These are phyloP conservation scores for Entomortierella beljakovae DNA, from an alignment of 192 early-diverging fungal species.

Conservation along the genomic window DNA sequence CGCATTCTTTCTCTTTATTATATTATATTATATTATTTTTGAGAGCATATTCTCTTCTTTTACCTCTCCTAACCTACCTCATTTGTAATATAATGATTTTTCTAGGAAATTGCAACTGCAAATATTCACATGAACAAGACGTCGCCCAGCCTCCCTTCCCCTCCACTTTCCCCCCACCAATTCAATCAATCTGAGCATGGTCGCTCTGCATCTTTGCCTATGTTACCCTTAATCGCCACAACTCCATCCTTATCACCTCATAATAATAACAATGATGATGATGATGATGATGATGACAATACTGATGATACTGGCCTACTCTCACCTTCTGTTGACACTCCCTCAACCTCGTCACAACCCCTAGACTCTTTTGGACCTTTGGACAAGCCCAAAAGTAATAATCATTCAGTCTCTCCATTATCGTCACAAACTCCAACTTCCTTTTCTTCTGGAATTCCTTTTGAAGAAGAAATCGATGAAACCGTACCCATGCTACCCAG, in stretches of 20 bases:
- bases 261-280: not conserved
- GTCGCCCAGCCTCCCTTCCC: constrained; percentile 37
- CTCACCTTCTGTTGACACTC: not conserved
- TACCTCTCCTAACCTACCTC: not conserved
- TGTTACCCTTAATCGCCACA: not conserved
- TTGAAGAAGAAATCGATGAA: constrained; percentile 2
- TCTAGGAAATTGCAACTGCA: constrained; percentile 3
- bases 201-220: constrained; percentile 7
- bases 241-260: not conserved
- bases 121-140: constrained; percentile 1
- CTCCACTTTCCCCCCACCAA: constrained; percentile 42
- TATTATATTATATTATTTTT: too few relatives aligned
- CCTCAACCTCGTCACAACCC: not conserved
- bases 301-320: not conserved
- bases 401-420: not conserved
- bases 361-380: not conserved
- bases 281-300: not conserved
- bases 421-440: constrained; percentile 1
- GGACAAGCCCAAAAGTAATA: not conserved
- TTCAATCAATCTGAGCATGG: constrained; percentile 1
- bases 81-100: not conserved
- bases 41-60: too few relatives aligned
- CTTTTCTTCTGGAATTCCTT: not conserved
- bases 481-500: constrained; percentile 32
- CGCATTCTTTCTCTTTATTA: too few relatives aligned